phyloP scores from a whole-genome alignment of 352 stramenopile genomes.

The Pythium guiyangense region DNA sequence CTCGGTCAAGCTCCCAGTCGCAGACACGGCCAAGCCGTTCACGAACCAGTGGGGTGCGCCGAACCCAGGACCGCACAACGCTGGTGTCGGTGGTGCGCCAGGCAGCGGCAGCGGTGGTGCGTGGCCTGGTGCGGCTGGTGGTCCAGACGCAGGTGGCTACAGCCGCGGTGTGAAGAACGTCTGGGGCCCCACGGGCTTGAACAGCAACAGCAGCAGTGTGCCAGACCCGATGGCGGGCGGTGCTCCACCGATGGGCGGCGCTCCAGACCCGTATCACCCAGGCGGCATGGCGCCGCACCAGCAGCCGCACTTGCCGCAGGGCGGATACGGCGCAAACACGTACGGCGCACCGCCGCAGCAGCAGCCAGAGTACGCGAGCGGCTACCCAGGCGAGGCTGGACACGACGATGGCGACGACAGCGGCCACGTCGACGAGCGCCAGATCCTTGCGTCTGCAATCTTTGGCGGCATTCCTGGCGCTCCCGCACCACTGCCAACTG shows the following conservation, averaged over 20 bases:
- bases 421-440: conserved; percentile 61
- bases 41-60: conserved; percentile 62
- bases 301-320: conserved; percentile 11
- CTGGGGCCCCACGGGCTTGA: conserved; percentile 79
- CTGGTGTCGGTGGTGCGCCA: conserved; percentile 6
- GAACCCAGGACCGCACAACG: conserved; percentile 15
- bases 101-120: conserved; percentile 1
- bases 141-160: conserved; percentile 38
- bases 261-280: conserved; percentile 33
- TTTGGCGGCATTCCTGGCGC: conserved; percentile 94
- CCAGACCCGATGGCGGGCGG: conserved; percentile 10
- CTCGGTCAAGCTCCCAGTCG: conserved; percentile 61
- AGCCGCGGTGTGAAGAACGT: conserved; percentile 74
- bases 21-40: conserved; percentile 42
- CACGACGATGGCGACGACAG: conserved; percentile 49
- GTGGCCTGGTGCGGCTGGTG: conserved; percentile 24
- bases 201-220: conserved; percentile 14
- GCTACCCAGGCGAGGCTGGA: conserved; percentile 36
- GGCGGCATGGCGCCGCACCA: conserved; percentile 3
- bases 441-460: conserved; percentile 92
- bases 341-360: conserved; percentile 9
- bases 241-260: not conserved
- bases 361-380: conserved; percentile 17
- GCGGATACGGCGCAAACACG: conserved; percentile 13
- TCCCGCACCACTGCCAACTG: conserved; percentile 35